These are phyloP conservation scores for Debaryomyces subglobosus DNA, from an alignment of 1,139 yeast genomes.

Conservation along the genomic window DNA sequence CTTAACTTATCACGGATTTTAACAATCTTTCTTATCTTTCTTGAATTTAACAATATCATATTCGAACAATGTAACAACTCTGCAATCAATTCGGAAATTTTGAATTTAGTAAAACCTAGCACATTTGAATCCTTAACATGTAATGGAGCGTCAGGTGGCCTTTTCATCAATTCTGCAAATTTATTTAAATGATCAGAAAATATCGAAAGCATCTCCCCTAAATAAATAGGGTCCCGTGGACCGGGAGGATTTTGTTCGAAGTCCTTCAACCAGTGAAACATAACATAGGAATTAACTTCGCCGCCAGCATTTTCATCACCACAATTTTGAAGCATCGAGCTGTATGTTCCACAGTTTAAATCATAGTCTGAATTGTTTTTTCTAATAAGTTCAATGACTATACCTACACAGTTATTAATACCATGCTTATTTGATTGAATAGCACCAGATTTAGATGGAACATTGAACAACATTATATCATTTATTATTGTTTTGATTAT, in stretches of 20 bases:
- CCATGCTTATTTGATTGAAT: slow-evolving; percentile 46
- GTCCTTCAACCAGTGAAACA: slow-evolving; percentile 52
- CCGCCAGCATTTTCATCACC: slow-evolving; percentile 34
- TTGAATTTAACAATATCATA: slow-evolving; percentile 50
- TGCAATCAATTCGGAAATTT: slow-evolving; percentile 48
- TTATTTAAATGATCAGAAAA: slow-evolving; percentile 43
- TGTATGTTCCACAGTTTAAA: slow-evolving; percentile 46
- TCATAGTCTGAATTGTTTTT: slow-evolving; percentile 54
- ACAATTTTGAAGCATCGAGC: slow-evolving; percentile 30
- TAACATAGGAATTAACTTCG: slow-evolving; percentile 45
- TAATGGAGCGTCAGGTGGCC: slow-evolving; percentile 30
- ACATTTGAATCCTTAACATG: slow-evolving; percentile 20
- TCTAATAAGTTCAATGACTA: slow-evolving; percentile 49
- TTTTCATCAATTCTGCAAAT: slow-evolving; percentile 32
- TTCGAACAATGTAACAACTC: slow-evolving; percentile 52
- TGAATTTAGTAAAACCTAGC: slow-evolving; percentile 48
- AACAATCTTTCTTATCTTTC: slow-evolving; percentile 38
- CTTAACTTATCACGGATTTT: slow-evolving; percentile 41
- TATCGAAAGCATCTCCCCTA: slow-evolving; percentile 47
- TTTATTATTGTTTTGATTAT: slow-evolving; percentile 40
- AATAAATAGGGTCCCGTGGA: slow-evolving; percentile 47
- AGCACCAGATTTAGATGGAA: slow-evolving; percentile 17
- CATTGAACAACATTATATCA: slow-evolving; percentile 42
- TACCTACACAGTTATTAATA: slow-evolving; percentile 50
- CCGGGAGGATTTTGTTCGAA: slow-evolving; percentile 54